Base-by-base conservation (phyloP, 805 yeast genomes). In the Cyberlindnera americana region DNA sequence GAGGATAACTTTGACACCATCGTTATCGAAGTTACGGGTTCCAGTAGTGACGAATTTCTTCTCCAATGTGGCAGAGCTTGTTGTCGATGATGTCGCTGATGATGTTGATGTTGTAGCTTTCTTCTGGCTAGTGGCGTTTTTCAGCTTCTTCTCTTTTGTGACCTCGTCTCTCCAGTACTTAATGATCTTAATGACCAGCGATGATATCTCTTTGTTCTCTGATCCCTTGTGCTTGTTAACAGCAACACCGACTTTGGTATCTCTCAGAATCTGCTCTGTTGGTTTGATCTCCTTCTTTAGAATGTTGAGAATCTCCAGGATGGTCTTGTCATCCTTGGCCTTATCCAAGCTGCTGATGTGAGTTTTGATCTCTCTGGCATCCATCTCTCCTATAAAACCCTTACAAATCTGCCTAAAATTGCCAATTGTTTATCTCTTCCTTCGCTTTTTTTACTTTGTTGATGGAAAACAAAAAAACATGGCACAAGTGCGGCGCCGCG, bases 161-260 rank as follows among this genome's bases (percentile, higher is more conserved):
- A 91, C 95, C 37, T 80, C 81, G 48, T 91, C 97, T 57, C 88
- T 88, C 99, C 99, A 93, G 26, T 73, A 69, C 50, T 78, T 76
- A 53, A 93, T 89, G 67, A 90, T 85, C 50, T 77, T 78, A 60
- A 85, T 86, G 26, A 91, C 98, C 29, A 84, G 64, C 2, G 72
- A 64, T 11, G 82, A 69, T 33, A 93, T 62, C 50, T 89, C 95
- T 17, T 73, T 46, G 61, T 84, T 86, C 22, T 64, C 56, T 33
- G 80, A 78, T 8, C 85, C 65, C 48, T 95, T 78, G 54, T 84
- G 78, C 62, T 87, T 89, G 66, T 93, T 93, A 29, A 93, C 97
- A 8, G 90, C 91, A 14, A 93, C 91, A 48, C 99, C 99, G n/a
- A 93, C 91, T 61, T 88, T 89, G 8, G 99, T 93, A 56, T 91